Conservation (phyloP, 352 stramenopile species). For the Phytophthora cactorum region DNA sequence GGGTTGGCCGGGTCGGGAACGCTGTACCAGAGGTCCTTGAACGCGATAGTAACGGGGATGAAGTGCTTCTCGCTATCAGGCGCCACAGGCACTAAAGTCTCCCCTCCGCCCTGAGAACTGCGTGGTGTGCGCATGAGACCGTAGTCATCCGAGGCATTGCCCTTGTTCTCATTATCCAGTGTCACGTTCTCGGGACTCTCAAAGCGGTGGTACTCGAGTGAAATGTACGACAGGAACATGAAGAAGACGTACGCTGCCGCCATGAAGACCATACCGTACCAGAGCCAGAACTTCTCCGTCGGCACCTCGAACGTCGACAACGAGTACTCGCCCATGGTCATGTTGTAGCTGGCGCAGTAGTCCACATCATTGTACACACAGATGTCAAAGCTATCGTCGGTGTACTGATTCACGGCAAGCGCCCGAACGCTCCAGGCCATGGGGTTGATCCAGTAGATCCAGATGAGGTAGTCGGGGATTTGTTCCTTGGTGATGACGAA, state of each 20-base stretch:
- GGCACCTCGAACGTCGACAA: conserved; percentile 22
- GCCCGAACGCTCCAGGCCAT: conserved; percentile 25
- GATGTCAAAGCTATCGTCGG: conserved; percentile 14
- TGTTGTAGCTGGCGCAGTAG: conserved; percentile 19
- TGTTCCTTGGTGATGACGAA: conserved; percentile 34
- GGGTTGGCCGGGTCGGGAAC: conserved; percentile 5
- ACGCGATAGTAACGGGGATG: too few species aligned
- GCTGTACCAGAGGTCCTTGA: conserved; percentile 7
- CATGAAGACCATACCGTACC: conserved; percentile 27
- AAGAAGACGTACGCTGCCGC: conserved; percentile 22
- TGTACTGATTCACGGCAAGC: conserved; percentile 34
- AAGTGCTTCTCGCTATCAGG: too few species aligned
- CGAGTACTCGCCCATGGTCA: conserved; percentile 29
- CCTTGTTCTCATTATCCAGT: background rate
- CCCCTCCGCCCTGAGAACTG: too few species aligned
- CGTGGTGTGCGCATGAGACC: too few species aligned
- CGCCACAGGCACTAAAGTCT: too few species aligned
- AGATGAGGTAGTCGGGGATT: conserved; percentile 36
- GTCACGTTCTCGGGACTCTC: conserved; percentile 30
- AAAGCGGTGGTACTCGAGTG: conserved; percentile 24
- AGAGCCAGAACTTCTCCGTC: conserved; percentile 28
- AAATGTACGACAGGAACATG: conserved; percentile 28
- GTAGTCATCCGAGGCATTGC: conserved; percentile 6
- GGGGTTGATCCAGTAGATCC: conserved; percentile 35
- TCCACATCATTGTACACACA: conserved; percentile 23